A percentile compares a stretch with the other conserved stretches of the same genome.
phyloP scores from a whole-genome alignment of 176 grass and related monocot species.

The Zoysia japonica region DNA sequence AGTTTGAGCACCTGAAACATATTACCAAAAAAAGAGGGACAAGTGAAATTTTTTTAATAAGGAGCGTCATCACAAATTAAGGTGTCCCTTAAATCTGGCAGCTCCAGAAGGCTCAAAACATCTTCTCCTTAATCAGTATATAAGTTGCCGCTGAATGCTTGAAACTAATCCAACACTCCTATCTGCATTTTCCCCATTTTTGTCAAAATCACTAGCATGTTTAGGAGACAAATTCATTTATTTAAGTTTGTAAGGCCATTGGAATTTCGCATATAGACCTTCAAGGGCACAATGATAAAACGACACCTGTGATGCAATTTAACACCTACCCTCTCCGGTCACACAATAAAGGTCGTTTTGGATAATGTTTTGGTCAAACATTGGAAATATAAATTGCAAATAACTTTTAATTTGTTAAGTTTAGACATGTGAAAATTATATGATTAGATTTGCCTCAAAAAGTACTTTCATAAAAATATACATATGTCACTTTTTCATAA shows the following conservation, averaged over 20 bases:
- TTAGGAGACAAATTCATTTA: neutral
- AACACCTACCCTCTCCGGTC: too few species aligned
- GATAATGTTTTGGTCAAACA: too few species aligned
- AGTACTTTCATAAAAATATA: too few species aligned
- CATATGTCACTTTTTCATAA: too few species aligned
- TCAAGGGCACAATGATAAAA: neutral
- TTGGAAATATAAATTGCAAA: too few species aligned
- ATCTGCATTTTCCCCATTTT: neutral
- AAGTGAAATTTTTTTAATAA: neutral
- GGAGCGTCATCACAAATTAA: neutral
- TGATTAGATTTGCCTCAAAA: too few species aligned
- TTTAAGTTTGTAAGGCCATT: neutral
- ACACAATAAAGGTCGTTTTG: too few species aligned
- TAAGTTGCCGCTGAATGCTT: neutral
- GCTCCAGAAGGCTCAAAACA: neutral
- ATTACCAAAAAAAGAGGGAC: slow-evolving; percentile 11
- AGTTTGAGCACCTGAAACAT: slow-evolving; percentile 59
- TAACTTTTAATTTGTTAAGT: too few species aligned
- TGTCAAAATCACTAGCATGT: neutral
- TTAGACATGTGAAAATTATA: too few species aligned
- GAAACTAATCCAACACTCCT: slow-evolving; percentile 5
- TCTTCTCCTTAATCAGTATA: neutral
- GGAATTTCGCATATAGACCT: neutral
- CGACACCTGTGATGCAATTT: neutral
- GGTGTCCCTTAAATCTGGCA: too few species aligned